These are phyloP conservation scores for Oehlia diaphana DNA, from an alignment of 192 early-diverging fungal genomes.

Conservation along the genomic window DNA sequence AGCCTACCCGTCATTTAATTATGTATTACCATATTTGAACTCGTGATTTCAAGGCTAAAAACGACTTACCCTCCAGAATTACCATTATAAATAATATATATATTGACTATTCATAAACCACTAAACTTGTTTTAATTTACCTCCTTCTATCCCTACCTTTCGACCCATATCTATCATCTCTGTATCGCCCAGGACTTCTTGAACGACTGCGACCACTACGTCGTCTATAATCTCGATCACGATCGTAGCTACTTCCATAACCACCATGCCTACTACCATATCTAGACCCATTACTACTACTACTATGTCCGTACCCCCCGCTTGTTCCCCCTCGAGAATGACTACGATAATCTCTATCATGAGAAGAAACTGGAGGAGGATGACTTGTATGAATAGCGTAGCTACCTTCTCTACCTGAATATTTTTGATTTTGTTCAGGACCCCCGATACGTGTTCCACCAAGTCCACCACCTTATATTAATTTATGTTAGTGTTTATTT, in stretches of 20 bases:
- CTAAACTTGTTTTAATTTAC: constrained; percentile 2
- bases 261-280: constrained; percentile 40
- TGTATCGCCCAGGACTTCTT: constrained; percentile 24
- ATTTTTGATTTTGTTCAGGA: constrained; percentile 49
- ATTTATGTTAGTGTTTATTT: neutral
- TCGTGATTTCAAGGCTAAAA: neutral
- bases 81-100: neutral
- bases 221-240: constrained; percentile 55
- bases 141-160: constrained; percentile 26
- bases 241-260: constrained; percentile 47
- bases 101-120: neutral
- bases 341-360: constrained; percentile 44
- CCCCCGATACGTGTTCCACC: constrained; percentile 70
- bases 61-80: neutral
- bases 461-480: constrained; percentile 65
- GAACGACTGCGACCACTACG: constrained; percentile 42
- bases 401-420: constrained; percentile 50
- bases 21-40: neutral
- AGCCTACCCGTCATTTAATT: neutral
- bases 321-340: constrained; percentile 29
- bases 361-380: constrained; percentile 10
- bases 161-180: constrained; percentile 27
- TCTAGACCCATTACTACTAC: constrained; percentile 36
- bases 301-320: constrained; percentile 34
- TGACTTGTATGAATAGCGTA: constrained; percentile 7